Evolutionary conservation across 2,329 filamentous ascomycete species (phyloP).

Genomic region (Curvularia lunata): DNA sequence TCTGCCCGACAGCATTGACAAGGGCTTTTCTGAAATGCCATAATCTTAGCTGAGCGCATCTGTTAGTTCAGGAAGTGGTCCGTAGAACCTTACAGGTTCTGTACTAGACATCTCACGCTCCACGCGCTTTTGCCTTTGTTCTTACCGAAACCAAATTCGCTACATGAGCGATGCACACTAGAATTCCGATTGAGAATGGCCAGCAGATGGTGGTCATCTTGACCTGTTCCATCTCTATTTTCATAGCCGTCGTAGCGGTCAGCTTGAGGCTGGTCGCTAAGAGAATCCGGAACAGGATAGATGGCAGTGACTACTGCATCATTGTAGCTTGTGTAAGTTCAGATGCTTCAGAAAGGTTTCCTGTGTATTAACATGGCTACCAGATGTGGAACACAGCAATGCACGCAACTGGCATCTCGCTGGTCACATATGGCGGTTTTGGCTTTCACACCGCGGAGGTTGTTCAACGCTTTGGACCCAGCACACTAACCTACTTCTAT

Average conservation of each 20-base stretch:
- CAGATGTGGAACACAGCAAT: conserved; percentile 28
- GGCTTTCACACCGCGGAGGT: conserved; percentile 28
- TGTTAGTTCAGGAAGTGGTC: not conserved
- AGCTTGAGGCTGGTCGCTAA: conserved; percentile 19
- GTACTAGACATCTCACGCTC: not conserved
- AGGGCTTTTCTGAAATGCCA: not conserved
- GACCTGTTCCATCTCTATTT: conserved; percentile 17
- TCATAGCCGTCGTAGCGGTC: conserved; percentile 18
- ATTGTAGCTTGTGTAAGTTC: conserved; percentile 15
- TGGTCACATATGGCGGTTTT: conserved; percentile 29
- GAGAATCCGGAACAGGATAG: conserved; percentile 10
- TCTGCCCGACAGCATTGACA: not conserved
- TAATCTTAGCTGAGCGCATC: not conserved
- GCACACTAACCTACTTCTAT: conserved; percentile 27
- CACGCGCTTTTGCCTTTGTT: not conserved
- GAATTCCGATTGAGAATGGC: conserved; percentile 22
- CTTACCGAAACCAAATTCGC: no score
- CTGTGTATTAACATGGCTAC: not conserved
- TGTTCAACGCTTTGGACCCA: conserved; percentile 22
- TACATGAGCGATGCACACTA: not conserved
- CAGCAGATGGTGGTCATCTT: conserved; percentile 14
- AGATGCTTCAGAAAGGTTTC: no score
- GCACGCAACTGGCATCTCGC: conserved; percentile 23
- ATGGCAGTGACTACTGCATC: conserved; percentile 28
- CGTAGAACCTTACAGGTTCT: not conserved